phyloP scores from a whole-genome alignment of 164 flowering plant genomes.

The Akebia trifoliata region DNA sequence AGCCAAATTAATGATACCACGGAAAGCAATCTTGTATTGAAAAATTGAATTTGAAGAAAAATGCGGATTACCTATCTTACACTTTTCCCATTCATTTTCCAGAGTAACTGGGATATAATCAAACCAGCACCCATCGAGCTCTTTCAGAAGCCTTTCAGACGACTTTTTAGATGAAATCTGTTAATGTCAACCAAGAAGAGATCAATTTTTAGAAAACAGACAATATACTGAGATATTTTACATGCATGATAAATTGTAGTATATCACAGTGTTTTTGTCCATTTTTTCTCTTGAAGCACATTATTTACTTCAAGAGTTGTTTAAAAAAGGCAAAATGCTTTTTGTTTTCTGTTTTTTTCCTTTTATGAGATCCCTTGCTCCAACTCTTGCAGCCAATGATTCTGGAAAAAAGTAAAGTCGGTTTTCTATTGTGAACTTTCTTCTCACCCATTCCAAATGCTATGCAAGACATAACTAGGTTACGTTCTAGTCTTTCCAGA shows the following conservation, averaged over 20 bases:
- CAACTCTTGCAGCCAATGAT: no score
- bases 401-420: no score
- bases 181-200: slow-evolving; percentile 23
- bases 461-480: no score
- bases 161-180: slow-evolving; percentile 50
- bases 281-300: not conserved
- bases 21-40: not conserved
- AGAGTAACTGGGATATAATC: slow-evolving; percentile 50
- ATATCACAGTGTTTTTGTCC: not conserved
- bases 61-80: slow-evolving; percentile 41
- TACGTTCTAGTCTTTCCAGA: no score
- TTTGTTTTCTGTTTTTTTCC: no score
- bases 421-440: no score
- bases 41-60: not conserved
- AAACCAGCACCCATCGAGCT: slow-evolving; percentile 56
- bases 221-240: not conserved
- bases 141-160: slow-evolving; percentile 32
- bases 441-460: no score
- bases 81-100: slow-evolving; percentile 49
- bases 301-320: no score
- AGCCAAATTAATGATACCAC: slow-evolving; percentile 8
- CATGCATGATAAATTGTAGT: not conserved
- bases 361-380: no score
- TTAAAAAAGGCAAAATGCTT: no score
- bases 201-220: slow-evolving; percentile 17